These are phyloP conservation scores for Rhodotorula diobovata DNA, from an alignment of 768 basidiomycete species.

Conservation along the genomic window DNA sequence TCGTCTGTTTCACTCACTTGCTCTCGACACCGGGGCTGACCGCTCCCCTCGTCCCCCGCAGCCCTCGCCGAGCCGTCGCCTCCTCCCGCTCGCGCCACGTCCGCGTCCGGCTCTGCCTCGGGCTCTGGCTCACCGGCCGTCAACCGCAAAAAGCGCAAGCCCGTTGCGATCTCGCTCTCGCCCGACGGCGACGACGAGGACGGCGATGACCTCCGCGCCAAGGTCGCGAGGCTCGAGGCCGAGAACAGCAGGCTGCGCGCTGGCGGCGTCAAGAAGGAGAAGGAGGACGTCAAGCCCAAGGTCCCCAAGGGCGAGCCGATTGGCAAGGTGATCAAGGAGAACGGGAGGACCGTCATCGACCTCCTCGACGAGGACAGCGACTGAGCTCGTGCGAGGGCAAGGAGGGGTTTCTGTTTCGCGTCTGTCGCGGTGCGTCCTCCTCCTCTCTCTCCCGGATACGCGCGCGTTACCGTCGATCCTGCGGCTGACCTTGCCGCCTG, in stretches of 20 bases:
- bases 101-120: background rate
- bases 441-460: too few species aligned
- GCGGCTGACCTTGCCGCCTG: too few species aligned
- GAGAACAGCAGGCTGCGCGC: background rate
- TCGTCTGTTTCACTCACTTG: too few species aligned
- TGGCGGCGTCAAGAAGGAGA: background rate
- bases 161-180: constrained; percentile 5
- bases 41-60: background rate
- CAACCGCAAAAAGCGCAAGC: constrained; percentile 2
- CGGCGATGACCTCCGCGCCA: constrained; percentile 12
- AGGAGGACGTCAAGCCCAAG: background rate
- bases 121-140: background rate
- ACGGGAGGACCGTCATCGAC: constrained; percentile 8
- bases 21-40: background rate
- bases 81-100: too few species aligned
- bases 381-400: background rate
- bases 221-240: constrained; percentile 8
- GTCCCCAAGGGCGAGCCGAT: constrained; percentile 4
- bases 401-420: too few species aligned
- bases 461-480: too few species aligned
- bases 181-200: constrained; percentile 14
- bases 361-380: constrained; percentile 13
- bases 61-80: background rate
- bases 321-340: constrained; percentile 18
- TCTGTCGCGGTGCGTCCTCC: background rate